Evolutionary conservation across 176 grass and related monocot genomes (phyloP), one percentile per base, ranked within the genome.

Genomic region (Eremochloa ophiuroides): DNA sequence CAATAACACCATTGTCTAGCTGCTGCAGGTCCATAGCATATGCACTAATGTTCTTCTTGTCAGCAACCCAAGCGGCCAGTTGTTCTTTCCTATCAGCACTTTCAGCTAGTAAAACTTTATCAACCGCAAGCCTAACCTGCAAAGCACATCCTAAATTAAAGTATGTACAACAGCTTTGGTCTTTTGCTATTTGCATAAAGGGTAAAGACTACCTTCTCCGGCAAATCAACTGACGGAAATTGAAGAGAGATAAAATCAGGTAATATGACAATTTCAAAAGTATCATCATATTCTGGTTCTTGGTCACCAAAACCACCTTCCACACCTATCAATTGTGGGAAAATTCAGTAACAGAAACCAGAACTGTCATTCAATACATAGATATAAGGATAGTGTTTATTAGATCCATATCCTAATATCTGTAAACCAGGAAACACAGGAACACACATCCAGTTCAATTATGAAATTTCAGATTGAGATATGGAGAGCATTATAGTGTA

Each of bases 141-240:
- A 82, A 10, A 71, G 4, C 35, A 64, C 6, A 58, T 65, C 64
- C 38, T 80, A 74, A 80, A 72, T 64, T 70, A 85, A 34, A 76
- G 18, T 25, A n/a, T 40, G 84, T 35, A 77, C 22, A 17, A 74
- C 7, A 74, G 56, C 70, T 80, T 60, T 26, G 50, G 23, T 56
- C 31, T 43, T 42, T 66, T 26, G 60, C n/a, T 63, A 18, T 48
- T 29, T 60, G 69, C 34, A 73, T 29, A 10, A 43, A 87, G 31
- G 1, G 22, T 25, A 48, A 63, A 74, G 1, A 27, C 44, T 90
- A 99, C 96, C 93, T 99, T 99, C 80, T 99, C 93, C 86, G 93
- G 96, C 50, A 99, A 91, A 28, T 99, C 93, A 74, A 95, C 93
- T 71, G 93, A 99, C 16, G 96, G 96, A 84, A 99, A 95, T 22